Evolutionary conservation across 139 green algal genomes (phyloP), one percentile per base, ranked within the genome.

Genomic region (Chlorella sp.): DNA sequence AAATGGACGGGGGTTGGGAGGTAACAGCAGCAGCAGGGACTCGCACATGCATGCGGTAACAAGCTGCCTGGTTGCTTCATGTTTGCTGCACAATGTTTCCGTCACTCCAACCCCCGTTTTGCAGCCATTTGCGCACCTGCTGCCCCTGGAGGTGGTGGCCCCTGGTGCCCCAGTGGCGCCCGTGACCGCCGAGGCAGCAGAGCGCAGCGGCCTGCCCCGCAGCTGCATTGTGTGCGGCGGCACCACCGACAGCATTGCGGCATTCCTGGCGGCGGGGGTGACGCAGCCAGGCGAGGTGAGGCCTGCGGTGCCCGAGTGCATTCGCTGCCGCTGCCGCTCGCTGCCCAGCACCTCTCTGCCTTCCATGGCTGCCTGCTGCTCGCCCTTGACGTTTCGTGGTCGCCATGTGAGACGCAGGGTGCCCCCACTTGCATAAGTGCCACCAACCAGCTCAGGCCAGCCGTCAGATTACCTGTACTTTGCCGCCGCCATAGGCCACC

Each of bases 231-330:
- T 94, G 34, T 91, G 88, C 57, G 90, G 82, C n/a, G 91, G 91
- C 36, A 94, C 89, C 9, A 92, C 89, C 72, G 89, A 99, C 91
- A 96, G 90, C 90, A 98, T 98, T 44, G 97, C 97, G 3, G 97
- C 97, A 0, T 98, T 99, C 87, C 83, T 99, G 38, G 97, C 97
- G 18, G 94, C 96, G 12, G 92, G 91, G 0, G 92, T 93, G 28
- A 71, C 56, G 0, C 67, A 91, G 62, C 72, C 65, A 2, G 94
- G 94, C 4, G 85, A 96, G 70, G 70, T 60, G 39, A 57, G 70
- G n/a, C 28, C 15, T 5, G 11, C 25, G 36, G 28, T 34, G 63
- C 63, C 16, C 13, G 16, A 5, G 5, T 34, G 63, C 3, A 36
- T 2, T 6, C 23, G 28, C 1, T 36, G 3, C 28, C 63, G 30